A percentile compares a stretch with the other conserved stretches of the same genome.
Conservation (phyloP, 257 asterid genomes). For the Penstemon davidsonii region DNA sequence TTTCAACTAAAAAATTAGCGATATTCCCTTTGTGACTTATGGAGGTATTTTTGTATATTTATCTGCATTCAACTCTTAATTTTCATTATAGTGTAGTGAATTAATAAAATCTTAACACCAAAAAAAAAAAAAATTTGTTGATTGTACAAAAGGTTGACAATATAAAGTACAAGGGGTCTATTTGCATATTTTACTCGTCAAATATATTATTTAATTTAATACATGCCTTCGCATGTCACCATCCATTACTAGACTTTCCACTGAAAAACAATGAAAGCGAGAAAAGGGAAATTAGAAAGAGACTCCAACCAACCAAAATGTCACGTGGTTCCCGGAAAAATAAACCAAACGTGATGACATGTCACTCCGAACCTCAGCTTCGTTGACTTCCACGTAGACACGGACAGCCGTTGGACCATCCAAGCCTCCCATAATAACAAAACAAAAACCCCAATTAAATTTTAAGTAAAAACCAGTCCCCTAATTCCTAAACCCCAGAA, state of each 20-base stretch:
- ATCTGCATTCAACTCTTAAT: too few species aligned
- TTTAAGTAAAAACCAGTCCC: constrained; percentile 10
- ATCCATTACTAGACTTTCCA: constrained; percentile 22
- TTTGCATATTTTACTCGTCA: too few species aligned
- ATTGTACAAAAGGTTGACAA: too few species aligned
- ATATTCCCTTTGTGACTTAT: too few species aligned
- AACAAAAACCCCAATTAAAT: constrained; percentile 19
- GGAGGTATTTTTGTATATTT: too few species aligned
- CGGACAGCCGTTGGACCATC: constrained; percentile 65
- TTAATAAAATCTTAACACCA: too few species aligned
- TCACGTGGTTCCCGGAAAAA: constrained; percentile 61
- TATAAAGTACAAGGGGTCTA: too few species aligned
- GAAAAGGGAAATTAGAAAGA: background rate
- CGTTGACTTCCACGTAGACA: constrained; percentile 46
- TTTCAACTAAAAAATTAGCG: too few species aligned
- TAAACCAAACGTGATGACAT: constrained; percentile 29
- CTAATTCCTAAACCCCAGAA: constrained; percentile 3
- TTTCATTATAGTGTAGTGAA: too few species aligned
- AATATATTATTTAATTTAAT: constrained; percentile 22
- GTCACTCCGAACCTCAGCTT: constrained; percentile 42
- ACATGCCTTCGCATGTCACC: constrained; percentile 37
- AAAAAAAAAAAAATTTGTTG: too few species aligned
- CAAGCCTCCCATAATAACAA: constrained; percentile 38
- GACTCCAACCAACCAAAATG: constrained; percentile 28
- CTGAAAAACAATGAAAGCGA: constrained; percentile 8